Evolutionary conservation across 495 filamentous ascomycete genomes (phyloP), one percentile per base, ranked within the genome.

Genomic region (Umbilicaria muhlenbergii): DNA sequence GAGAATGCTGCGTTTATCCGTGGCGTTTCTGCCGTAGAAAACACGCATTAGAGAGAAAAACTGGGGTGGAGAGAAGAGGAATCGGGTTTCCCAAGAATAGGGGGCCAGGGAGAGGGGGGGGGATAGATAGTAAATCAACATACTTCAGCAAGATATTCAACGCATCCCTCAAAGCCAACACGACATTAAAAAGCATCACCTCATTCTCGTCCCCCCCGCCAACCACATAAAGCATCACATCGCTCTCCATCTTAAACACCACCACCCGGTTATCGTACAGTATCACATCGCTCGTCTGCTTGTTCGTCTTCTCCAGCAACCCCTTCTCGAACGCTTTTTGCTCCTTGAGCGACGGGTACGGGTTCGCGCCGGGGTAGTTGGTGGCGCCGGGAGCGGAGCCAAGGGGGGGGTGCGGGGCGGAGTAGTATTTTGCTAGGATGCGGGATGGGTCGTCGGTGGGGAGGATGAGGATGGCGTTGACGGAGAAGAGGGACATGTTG

Each of bases 291-390:
- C 80, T 83, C 18, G 76, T 83, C 55, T 88, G 84, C 69, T 98
- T 98, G 51, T 83, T 86, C 13, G 91, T 98, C 73, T 98, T 98
- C 47, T 91, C 85, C 36, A 94, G 65, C 18, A 98, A 73, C 12
- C 86, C 91, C 67, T 95, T 94, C 63, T 98, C 91, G 58, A 98
- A 98, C 5, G 82, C 73, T 53, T 86, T 91, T 62, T 98, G 91
- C 46, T 89, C 79, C 61, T 94, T 94, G 32, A 92, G 59, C 34
- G 83, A 84, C 16, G 86, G 77, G 65, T 94, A 96, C 35, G 92
- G 86, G 57, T 83, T 83, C 47, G 71, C 66, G 50, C 74, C 75
- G 17, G 74, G 74, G 59, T 70, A 71, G 52, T 74, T 67, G 71
- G 12, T 21, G 2, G 69, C 61, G 51, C 63, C 61, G 36, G 70